Conservation (phyloP, 2,329 filamentous ascomycete genomes). For the Ceratocystis harringtonii region DNA sequence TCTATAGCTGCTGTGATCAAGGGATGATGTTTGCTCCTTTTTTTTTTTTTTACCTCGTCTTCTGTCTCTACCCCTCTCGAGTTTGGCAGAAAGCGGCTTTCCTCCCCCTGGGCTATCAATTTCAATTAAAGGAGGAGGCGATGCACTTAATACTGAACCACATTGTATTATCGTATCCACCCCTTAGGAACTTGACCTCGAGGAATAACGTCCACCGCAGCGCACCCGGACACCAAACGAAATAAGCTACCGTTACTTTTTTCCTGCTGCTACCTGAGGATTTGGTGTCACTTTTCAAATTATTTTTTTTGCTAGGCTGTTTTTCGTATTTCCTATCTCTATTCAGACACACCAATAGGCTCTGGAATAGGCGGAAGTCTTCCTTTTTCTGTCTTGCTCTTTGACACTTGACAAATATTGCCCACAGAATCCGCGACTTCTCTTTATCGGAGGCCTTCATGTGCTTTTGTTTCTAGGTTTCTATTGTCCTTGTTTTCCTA, state of each 20-base stretch:
- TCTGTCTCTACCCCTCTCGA: not conserved
- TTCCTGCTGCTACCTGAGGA: not conserved
- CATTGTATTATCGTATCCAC: constrained; percentile 1
- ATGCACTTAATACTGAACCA: constrained; percentile 1
- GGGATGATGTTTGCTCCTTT: not conserved
- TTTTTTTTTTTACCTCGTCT: not conserved
- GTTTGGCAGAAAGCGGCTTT: not conserved
- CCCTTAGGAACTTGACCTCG: not conserved
- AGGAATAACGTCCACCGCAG: not conserved
- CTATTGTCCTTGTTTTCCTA: not conserved
- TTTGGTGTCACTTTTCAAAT: not conserved
- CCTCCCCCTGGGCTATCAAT: constrained; percentile 1
- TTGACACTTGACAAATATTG: not conserved
- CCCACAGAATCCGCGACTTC: not conserved
- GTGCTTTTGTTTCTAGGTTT: not conserved
- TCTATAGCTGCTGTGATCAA: not conserved
- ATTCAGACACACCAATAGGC: not conserved
- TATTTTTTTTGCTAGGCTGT: not conserved
- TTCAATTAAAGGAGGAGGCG: constrained; percentile 6
- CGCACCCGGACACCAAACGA: not conserved
- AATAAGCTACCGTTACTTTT: not conserved
- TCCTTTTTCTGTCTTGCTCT: not conserved
- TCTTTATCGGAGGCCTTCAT: not conserved
- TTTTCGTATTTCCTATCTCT: not conserved
- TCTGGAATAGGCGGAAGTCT: not conserved